Base-by-base conservation (phyloP, 345 rosid genomes). In the Rhizophora apiculata region DNA sequence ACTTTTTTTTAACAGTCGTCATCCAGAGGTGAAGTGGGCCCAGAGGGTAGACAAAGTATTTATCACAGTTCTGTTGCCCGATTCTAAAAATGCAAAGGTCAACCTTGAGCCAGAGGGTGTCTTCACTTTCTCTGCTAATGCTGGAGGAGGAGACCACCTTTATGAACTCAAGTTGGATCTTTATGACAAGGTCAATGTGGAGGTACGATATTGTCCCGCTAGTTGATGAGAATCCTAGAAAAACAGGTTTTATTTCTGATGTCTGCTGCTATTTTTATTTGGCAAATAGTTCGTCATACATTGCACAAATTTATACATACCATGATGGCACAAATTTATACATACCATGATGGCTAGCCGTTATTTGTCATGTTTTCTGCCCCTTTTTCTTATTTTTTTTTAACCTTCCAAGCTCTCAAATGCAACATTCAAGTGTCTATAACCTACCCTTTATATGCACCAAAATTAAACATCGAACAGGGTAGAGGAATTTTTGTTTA, bases 1-100 rank as follows among this genome's bases (percentile, higher is more conserved):
- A 0, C 37, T 31, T 55, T 68, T 68, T 73, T 53, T 72, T 56
- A 0, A 13, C 22, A 91, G 97, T 76, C 97, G 93, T 69, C 87
- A 87, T 81, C 96, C 96, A 0, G 95, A 89, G 74, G 83, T 91
- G 75, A 91, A 89, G 80, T 91, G 97, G 97, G 96, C 97, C 6
- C 88, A 91, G 86, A 82, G 93, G 76, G 68, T 69, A 9, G 93
- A 91, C 48, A 86, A 87, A 84, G 82, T 91, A 60, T 91, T 81
- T 67, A 73, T 91, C 34, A 89, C 96, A 2, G 88, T 91, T 74
- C 71, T 75, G 19, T 76, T 91, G 69, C 85, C 96, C 0, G 97
- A 91, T 71, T 64, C 93, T 0, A 91, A 91, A 76, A 80, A 91
- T 65, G 85, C 96, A 0, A 91, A 89, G 72, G 87, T 89, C 71